Base-by-base conservation (phyloP, 2,329 filamentous ascomycete species). In the Penicillium glabrum region DNA sequence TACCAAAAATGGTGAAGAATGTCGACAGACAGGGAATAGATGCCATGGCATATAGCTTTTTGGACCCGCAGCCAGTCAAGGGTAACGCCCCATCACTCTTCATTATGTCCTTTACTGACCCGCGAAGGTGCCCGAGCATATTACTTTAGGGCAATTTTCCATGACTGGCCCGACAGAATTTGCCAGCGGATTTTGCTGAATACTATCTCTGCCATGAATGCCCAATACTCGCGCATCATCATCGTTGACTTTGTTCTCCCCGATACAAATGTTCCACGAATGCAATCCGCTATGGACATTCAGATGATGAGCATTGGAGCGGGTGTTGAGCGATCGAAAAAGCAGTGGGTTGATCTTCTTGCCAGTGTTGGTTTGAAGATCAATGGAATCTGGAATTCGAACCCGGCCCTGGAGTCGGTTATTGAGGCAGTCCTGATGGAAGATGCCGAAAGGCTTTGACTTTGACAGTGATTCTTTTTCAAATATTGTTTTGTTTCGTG, bases 241-340 rank as follows among this genome's bases (percentile, higher is more conserved):
- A 74, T 76, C 31, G 65, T 70, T 7, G 74, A 76, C 45, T 71
- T 69, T 48, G 72, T 76, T 3, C 61, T 76, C 3, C 66, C 71
- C 0, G 68, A 73, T 29, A 68, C 63, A 1, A 53, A 68, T 9
- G 59, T 67, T 0, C 63, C 68, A 5, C 58, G 72, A n/a, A 59
- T 71, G 37, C 68, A 68, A 27, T 59, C 69, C 6, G 66, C 68
- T 0, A 55, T 74, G 41, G 73, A 76, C 53, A 70, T 76, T 41
- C 67, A 72, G 54, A 76, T 75, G 73, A 75, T 76, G 72, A 69
- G 68, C 27, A 69, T 73, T 11, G 67, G 66, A 1, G 66, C 72
- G 1, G 72, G 72, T 0, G 64, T 69, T 3, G 73, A 75, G 61
- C 59, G 73, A 31, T 72, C 73, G 0, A 61, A 68, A 47, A 60